phyloP scores from a whole-genome alignment of 768 basidiomycete species.

The Amanita pseudoporphyria region DNA sequence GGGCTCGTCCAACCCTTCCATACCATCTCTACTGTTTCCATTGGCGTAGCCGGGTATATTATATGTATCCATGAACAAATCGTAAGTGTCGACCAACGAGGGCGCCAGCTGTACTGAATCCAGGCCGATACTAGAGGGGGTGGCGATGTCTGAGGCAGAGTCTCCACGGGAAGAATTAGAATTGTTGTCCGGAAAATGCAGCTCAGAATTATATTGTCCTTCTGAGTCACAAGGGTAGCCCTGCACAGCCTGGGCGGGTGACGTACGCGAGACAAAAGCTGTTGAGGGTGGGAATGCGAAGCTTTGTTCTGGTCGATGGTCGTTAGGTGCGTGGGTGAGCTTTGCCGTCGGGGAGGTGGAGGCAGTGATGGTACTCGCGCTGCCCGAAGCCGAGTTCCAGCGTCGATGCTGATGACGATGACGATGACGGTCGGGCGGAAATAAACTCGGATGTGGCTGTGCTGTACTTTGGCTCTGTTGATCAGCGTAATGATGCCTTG shows the following conservation, averaged over 20 bases:
- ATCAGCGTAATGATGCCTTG: no score
- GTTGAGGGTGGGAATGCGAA: not conserved
- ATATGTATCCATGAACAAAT: not conserved
- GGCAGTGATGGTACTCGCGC: conserved; percentile 6
- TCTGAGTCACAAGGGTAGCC: not conserved
- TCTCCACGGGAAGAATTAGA: not conserved
- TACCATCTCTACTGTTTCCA: not conserved
- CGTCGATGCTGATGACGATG: not conserved
- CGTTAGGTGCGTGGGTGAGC: not conserved
- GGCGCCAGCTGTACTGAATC: not conserved
- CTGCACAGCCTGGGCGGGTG: not conserved
- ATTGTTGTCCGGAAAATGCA: not conserved
- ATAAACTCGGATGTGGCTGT: not conserved
- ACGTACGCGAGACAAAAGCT: not conserved
- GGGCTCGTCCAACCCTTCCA: conserved; percentile 32
- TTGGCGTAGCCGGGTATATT: not conserved
- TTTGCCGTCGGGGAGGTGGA: not conserved
- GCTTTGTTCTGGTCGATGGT: not conserved
- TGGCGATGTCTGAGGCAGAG: not conserved
- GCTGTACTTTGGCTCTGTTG: not conserved
- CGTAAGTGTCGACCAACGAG: not conserved
- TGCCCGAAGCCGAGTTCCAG: not conserved
- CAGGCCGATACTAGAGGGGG: not conserved
- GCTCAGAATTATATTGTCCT: not conserved
- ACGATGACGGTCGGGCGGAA: not conserved